Evolutionary conservation across 768 basidiomycete genomes (phyloP), one percentile per base, ranked within the genome.

Genomic region (Pleurotus tuoliensis): DNA sequence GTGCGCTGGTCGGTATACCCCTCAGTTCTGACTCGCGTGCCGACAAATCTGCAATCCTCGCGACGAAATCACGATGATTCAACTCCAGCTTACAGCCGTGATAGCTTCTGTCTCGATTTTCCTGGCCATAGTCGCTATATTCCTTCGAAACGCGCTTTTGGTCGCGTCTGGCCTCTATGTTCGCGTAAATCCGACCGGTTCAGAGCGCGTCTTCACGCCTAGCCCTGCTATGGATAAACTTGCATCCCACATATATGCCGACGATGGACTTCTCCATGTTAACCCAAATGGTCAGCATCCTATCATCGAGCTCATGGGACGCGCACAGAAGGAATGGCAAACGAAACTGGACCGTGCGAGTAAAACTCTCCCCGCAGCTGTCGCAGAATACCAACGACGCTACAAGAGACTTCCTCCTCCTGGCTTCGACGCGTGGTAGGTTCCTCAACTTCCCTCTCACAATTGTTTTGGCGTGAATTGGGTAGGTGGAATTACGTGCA

Each of bases 361-460:
- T 69, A 79, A 76, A 61, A 86, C 86, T 1, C 73, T 92, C 7
- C 72, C 72, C 38, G 76, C 84, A 25, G 90, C 90, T 4, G 87
- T 87, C 0, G 65, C 64, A 20, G 88, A 90, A 66, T 93, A 93
- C 68, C 76, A 74, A 56, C 71, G 76, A 56, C 73, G 88, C 58
- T 91, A 90, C 68, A 74, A 72, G 16, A 74, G 86, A 43, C 71
- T 81, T 40, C 91, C 91, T 1, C 90, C 91, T 0, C 75, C 71
- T 27, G 91, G 91, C 1, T 93, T 92, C 57, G 89, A 88, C 64
- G 74, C 79, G 45, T 92, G 90, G 90, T 90, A 77, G 76, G 67
- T 67, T 47, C 84, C 82, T 25, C 16, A 11, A 4, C 22, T 44
- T 4, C 4, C 7, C 6, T 13, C 30, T 6, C 18, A 13, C 13